Base-by-base conservation (phyloP, 257 asterid species). In the Solanum acaule region DNA sequence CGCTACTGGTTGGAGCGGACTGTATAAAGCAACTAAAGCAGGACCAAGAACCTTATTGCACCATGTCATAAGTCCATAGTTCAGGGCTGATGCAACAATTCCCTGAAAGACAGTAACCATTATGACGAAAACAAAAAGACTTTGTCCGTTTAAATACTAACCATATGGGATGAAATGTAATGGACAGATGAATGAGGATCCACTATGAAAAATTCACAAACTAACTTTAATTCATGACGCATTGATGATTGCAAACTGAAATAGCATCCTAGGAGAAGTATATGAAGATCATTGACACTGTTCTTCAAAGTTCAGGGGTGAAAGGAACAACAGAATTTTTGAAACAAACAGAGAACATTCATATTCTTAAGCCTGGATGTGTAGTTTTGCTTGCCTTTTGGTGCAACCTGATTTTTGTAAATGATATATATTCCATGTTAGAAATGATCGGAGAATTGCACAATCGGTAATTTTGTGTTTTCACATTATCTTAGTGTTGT, bases 1-100 rank as follows among this genome's bases (percentile, higher is more conserved):
- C 18, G 94, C 95, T 87, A 94, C 98, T 71, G 99, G 99, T 90
- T 97, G 99, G 76, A 97, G 98, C 1, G 99, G 99, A 89, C 88
- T 94, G 88, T 97, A 97, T 52, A 97, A 90, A 87, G 99, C 95
- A 89, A 97, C 99, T 91, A 96, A 88, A 67, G 99, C 90, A 38
- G 99, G 99, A 81, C 99, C 99, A 15, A 97, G 91, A 65, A 93
- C 90, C 91, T 96, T 97, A 91, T 96, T 97, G 72, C 95, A 94
- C 99, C 99, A 96, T 40, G 99, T 92, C 89, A 94, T 83, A 52
- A 97, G 91, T 68, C 99, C 99, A 46, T 94, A 96, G 92, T 96
- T 96, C 89, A 97, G 87, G 2, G 98, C 99, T 59, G 99, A 97
- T 68, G 99, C 94, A 76, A 97, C 88, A 85, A 95, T 88, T 88